A percentile compares a stretch with the other conserved stretches of the same genome.
phyloP scores from a whole-genome alignment of 352 stramenopile genomes.

The Blastocystis sp. region DNA sequence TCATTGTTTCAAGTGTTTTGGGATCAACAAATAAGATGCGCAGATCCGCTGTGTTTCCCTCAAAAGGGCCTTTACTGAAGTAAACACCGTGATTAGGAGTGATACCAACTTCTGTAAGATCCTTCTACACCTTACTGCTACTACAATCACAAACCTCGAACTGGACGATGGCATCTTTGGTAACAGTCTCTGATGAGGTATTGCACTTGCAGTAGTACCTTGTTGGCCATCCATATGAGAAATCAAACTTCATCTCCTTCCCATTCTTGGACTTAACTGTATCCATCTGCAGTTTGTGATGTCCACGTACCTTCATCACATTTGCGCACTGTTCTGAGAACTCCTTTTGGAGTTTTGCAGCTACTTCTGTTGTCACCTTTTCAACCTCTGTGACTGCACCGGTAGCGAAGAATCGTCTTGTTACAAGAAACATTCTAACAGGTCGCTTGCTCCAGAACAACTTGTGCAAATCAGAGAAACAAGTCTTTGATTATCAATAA shows the following conservation, averaged over 20 bases:
- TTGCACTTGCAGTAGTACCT: conserved; percentile 53
- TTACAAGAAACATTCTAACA: background rate
- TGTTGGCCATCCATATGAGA: conserved; percentile 50
- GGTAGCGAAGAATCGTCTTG: conserved; percentile 57
- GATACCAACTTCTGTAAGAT: background rate
- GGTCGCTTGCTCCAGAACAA: background rate
- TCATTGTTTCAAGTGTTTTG: conserved; percentile 3
- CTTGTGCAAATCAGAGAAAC: conserved; percentile 18
- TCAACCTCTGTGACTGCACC: background rate
- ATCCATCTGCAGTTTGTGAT: conserved; percentile 22
- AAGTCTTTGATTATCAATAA: background rate
- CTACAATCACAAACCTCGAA: background rate
- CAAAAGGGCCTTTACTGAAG: conserved; percentile 42
- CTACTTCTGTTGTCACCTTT: background rate
- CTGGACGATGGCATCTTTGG: background rate
- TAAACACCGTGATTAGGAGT: conserved; percentile 24
- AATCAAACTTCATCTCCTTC: conserved; percentile 34
- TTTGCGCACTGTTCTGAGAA: conserved; percentile 25
- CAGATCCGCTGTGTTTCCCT: conserved; percentile 36
- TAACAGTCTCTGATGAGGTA: conserved; percentile 25
- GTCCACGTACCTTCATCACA: conserved; percentile 45
- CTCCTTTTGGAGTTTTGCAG: conserved; percentile 34
- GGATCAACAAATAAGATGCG: background rate
- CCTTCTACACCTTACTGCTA: background rate
- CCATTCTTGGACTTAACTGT: conserved; percentile 40